A percentile compares a stretch with the other conserved stretches of the same genome.
Conservation (phyloP, 805 yeast genomes). For the Candida khao-thaluensis region DNA sequence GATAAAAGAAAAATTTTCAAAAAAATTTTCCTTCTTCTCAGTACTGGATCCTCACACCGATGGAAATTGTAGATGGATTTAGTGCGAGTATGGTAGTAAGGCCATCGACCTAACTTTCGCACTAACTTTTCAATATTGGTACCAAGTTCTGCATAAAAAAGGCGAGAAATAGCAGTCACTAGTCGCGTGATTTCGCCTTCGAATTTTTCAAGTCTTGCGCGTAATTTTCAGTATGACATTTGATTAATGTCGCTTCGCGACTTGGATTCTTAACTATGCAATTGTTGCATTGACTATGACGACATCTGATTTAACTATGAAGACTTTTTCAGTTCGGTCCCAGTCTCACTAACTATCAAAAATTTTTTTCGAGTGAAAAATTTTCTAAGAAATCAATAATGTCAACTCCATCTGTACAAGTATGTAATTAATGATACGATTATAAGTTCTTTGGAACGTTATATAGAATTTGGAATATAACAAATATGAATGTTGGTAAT, state of each 20-base stretch:
- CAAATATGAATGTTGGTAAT: neutral
- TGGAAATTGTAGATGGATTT: no score
- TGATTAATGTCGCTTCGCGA: conserved; percentile 1
- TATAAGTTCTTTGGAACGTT: neutral
- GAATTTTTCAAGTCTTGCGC: neutral
- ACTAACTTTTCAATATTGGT: no score
- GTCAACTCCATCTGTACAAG: conserved; percentile 89
- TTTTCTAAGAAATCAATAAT: conserved; percentile 27
- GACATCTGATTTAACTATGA: conserved; percentile 2
- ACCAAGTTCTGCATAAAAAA: neutral
- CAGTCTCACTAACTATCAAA: conserved; percentile 7
- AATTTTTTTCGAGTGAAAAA: conserved; percentile 10
- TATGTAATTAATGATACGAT: conserved; percentile 45
- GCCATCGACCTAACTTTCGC: neutral
- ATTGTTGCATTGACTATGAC: neutral
- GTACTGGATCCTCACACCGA: neutral
- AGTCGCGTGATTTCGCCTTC: neutral
- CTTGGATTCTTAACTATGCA: neutral
- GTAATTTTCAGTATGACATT: neutral
- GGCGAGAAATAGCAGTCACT: neutral
- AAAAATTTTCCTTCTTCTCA: conserved; percentile 7
- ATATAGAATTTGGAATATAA: neutral
- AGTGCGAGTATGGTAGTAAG: neutral
- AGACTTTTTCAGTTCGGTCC: conserved; percentile 3
- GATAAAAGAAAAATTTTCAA: conserved; percentile 2